Base-by-base conservation (phyloP, 495 filamentous ascomycete species). In the Aspergillus saccharolyticus region DNA sequence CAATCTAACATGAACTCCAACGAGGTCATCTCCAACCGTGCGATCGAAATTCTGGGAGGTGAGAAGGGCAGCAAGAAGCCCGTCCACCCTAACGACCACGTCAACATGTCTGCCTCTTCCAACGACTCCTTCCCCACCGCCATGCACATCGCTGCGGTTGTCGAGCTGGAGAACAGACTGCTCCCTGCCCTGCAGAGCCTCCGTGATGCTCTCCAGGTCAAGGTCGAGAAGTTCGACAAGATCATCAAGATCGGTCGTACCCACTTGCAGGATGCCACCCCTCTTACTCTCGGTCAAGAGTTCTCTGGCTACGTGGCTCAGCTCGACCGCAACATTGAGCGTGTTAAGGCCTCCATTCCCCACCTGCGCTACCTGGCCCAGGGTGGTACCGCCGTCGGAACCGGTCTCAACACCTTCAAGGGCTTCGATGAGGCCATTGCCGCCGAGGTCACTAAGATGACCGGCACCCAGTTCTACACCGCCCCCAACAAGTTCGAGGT, bases 1-100 rank as follows among this genome's bases (percentile, higher is more conserved):
- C 94, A 98, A 78, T 96, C 91, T 70, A 98, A 98, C 84, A 98
- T 98, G 94, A 98, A 98, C 80, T 92, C 94, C 70, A 98, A 98
- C 76, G 94, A 98, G 77, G 94, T 98, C 72, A 98, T 98, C 76
- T 96, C 93, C 57, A 98, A 98, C 83, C 90, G 94, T 57, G 94
- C 94, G 44, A 98, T 98, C 73, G 95, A 98, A 79, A 94, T 98
- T 56, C 80, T 98, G 16, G 94, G 94, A 56, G 94, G 94, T 61
- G 83, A 79, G 61, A 96, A 91, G 87, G 94, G 94, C 54, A 83
- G 80, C 75, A 98, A 98, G 85, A 96, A 94, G 80, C 94, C 94
- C 25, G 94, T 98, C 42, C 94, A 98, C 78, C 94, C 94, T 57
- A 98, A 98, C 74, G 94, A 98, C 77, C 94, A 98, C 74, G 94